Evolutionary conservation across 805 yeast species (phyloP).

Genomic region (Cyberlindnera bimundalis): DNA sequence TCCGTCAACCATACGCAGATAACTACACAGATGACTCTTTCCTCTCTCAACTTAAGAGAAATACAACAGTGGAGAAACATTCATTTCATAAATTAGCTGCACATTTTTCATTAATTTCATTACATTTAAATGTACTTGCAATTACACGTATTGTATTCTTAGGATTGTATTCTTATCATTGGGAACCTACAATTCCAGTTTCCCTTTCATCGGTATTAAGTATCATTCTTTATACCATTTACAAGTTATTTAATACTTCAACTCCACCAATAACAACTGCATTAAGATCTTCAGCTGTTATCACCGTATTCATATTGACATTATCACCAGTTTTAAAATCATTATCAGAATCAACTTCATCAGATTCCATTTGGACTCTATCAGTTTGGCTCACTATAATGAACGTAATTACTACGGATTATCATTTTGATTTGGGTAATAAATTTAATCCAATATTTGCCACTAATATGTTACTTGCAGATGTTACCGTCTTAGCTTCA

Average conservation of each 20-base stretch:
- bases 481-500: conserved; percentile 89
- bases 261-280: conserved; percentile 13
- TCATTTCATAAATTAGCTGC: conserved; percentile 58
- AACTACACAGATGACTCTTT: conserved; percentile 84
- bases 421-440: conserved; percentile 45
- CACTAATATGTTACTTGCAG: conserved; percentile 78
- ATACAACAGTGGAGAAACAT: conserved; percentile 68
- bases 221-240: conserved; percentile 10
- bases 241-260: not conserved
- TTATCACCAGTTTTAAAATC: conserved; percentile 89
- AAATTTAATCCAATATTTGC: conserved; percentile 52
- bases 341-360: conserved; percentile 80
- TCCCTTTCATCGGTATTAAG: conserved; percentile 7
- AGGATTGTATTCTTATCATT: conserved; percentile 47
- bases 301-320: conserved; percentile 67
- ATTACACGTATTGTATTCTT: conserved; percentile 66
- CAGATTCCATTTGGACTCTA: conserved; percentile 94
- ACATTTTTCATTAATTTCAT: conserved; percentile 66
- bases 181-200: conserved; percentile 50
- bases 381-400: conserved; percentile 73
- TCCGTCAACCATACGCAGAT: conserved; percentile 83
- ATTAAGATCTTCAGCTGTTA: conserved; percentile 63
- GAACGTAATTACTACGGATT: conserved; percentile 67
- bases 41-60: conserved; percentile 73
- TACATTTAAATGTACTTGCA: conserved; percentile 62